phyloP scores from a whole-genome alignment of 129 eudicot species.

The Kitagawia praeruptora region DNA sequence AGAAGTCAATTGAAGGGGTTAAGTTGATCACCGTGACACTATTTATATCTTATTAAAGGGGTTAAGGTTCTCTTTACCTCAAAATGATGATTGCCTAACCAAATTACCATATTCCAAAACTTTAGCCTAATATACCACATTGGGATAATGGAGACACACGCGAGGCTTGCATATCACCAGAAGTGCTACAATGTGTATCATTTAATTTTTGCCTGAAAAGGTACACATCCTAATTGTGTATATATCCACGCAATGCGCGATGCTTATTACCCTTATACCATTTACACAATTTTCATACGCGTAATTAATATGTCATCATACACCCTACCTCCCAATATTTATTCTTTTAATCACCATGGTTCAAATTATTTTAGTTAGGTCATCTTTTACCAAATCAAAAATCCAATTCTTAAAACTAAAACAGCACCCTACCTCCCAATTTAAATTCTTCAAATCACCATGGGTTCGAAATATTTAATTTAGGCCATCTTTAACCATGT shows the following conservation, averaged over 20 bases:
- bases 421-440: background rate
- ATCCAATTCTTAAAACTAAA: background rate
- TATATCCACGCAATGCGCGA: background rate
- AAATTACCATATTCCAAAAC: background rate
- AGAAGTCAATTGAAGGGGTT: background rate
- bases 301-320: background rate
- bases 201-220: background rate
- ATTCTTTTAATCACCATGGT: background rate
- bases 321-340: background rate
- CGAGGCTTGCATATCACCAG: background rate
- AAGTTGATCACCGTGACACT: background rate
- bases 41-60: background rate
- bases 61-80: background rate
- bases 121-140: background rate
- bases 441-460: background rate
- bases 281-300: background rate
- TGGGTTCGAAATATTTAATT: background rate
- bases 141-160: background rate
- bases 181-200: background rate
- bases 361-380: background rate
- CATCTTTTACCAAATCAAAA: background rate
- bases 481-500: background rate
- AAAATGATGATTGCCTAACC: background rate
- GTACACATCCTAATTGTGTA: background rate
- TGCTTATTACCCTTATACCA: background rate